Conservation (phyloP, 75 land plant species). For the Adiantum capillusveneris region DNA sequence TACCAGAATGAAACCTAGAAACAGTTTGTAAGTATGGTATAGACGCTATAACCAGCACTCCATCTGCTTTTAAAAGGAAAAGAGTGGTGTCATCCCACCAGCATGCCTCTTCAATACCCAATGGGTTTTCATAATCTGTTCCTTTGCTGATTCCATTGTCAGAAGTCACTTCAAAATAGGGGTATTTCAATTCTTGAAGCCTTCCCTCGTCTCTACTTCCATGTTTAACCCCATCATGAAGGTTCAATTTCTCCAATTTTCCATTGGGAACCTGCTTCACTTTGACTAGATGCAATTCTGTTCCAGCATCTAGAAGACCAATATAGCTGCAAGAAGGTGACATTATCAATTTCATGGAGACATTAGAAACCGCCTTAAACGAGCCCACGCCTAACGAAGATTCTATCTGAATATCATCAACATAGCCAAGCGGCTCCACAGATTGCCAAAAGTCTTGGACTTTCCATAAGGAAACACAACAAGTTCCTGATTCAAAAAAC, state of each 20-base stretch:
- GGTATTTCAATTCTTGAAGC: not conserved
- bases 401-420: constrained; percentile 20
- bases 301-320: constrained; percentile 43
- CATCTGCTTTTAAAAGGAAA: constrained; percentile 33
- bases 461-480: constrained; percentile 45
- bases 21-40: constrained; percentile 20
- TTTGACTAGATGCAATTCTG: constrained; percentile 31
- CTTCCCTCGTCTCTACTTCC: not conserved
- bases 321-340: constrained; percentile 44
- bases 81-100: constrained; percentile 69
- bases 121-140: constrained; percentile 4
- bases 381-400: constrained; percentile 6
- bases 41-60: constrained; percentile 36
- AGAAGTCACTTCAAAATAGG: constrained; percentile 22
- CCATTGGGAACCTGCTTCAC: constrained; percentile 15
- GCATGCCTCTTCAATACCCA: constrained; percentile 38
- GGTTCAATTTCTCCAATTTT: not conserved
- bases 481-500: constrained; percentile 23
- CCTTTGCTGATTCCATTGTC: not conserved
- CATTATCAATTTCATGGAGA: constrained; percentile 33
- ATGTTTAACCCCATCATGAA: not conserved
- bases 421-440: constrained; percentile 12
- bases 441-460: constrained; percentile 14
- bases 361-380: constrained; percentile 12
- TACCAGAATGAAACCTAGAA: constrained; percentile 17